A percentile compares a stretch with the other conserved stretches of the same genome.
Evolutionary conservation across 306 rosid species (phyloP).

Genomic region (Trifolium dubium): DNA sequence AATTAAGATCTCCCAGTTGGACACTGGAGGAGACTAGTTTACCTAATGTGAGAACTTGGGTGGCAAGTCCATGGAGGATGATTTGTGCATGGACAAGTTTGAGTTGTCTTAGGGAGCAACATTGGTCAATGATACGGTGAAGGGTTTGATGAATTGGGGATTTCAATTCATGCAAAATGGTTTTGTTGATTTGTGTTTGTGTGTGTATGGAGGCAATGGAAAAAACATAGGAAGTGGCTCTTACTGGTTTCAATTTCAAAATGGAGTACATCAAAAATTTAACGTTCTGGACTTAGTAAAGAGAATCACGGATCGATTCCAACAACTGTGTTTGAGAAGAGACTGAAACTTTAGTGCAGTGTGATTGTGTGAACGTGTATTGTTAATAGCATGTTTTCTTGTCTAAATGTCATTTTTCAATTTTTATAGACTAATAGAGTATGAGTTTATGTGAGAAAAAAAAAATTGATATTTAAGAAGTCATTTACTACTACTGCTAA

Average conservation of each 20-base stretch:
- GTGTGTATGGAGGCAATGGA: constrained; percentile 36
- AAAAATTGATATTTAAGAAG: too few relatives aligned
- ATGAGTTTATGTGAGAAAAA: too few relatives aligned
- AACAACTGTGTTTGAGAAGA: too few relatives aligned
- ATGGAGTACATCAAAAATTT: constrained; percentile 41
- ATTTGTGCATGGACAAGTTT: constrained; percentile 67
- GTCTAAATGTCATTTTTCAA: too few relatives aligned
- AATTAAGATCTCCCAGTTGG: constrained; percentile 48
- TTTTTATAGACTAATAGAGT: too few relatives aligned
- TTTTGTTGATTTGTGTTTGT: constrained; percentile 33
- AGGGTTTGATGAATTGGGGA: constrained; percentile 58
- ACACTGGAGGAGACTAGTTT: constrained; percentile 59
- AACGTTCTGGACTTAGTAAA: too few relatives aligned
- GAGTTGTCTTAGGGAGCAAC: constrained; percentile 62
- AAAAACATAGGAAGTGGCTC: constrained; percentile 53
- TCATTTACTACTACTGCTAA: too few relatives aligned
- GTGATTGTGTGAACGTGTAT: too few relatives aligned
- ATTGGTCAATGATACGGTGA: constrained; percentile 58
- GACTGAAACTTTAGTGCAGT: too few relatives aligned
- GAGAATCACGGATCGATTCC: too few relatives aligned
- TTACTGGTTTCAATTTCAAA: constrained; percentile 45
- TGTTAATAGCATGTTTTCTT: too few relatives aligned
- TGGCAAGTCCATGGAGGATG: constrained; percentile 56
- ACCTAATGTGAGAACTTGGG: constrained; percentile 55
- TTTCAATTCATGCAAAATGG: constrained; percentile 49